These are phyloP conservation scores for Phellinidium pouzarii DNA, from an alignment of 1,284 basidiomycete species.

Conservation along the genomic window DNA sequence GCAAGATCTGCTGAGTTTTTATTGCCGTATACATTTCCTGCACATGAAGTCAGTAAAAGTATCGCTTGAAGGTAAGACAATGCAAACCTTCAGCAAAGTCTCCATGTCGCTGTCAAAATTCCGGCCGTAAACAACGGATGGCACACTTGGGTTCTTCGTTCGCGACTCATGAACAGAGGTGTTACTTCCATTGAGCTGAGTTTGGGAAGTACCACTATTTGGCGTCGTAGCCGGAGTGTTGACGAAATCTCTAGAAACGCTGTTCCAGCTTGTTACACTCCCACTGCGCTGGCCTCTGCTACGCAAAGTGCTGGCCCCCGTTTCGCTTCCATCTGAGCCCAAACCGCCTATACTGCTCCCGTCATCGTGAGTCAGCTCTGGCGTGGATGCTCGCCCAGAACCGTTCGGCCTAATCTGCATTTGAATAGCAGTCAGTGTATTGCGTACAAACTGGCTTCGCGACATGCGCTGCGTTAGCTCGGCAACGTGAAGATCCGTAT, in stretches of 20 bases:
- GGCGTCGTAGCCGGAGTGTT: constrained; percentile 18
- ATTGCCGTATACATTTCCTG: constrained; percentile 93
- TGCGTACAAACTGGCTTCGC: constrained; percentile 86
- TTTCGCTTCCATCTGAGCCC: constrained; percentile 40
- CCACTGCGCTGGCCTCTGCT: constrained; percentile 67
- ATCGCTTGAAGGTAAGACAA: constrained; percentile 14
- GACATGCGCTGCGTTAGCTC: constrained; percentile 90
- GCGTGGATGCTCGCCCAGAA: constrained; percentile 40
- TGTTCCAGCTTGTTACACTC: constrained; percentile 79
- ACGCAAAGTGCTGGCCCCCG: constrained; percentile 36
- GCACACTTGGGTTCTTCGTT: constrained; percentile 27
- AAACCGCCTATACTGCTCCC: constrained; percentile 47
- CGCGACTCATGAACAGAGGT: constrained; percentile 21
- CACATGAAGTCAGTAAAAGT: constrained; percentile 11
- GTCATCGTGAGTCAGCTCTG: constrained; percentile 66
- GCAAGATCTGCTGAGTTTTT: constrained; percentile 85
- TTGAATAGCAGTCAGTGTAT: constrained; percentile 83
- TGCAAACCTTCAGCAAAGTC: constrained; percentile 67
- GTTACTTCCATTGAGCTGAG: constrained; percentile 21
- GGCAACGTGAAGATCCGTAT: constrained; percentile 96
- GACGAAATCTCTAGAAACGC: constrained; percentile 54
- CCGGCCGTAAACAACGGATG: constrained; percentile 47
- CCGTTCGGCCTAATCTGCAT: constrained; percentile 53
- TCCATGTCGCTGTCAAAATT: constrained; percentile 86
- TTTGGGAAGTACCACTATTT: constrained; percentile 17